Evolutionary conservation across 371 early-diverging fungal genomes (phyloP).

Genomic region (Fennellomyces sp.): DNA sequence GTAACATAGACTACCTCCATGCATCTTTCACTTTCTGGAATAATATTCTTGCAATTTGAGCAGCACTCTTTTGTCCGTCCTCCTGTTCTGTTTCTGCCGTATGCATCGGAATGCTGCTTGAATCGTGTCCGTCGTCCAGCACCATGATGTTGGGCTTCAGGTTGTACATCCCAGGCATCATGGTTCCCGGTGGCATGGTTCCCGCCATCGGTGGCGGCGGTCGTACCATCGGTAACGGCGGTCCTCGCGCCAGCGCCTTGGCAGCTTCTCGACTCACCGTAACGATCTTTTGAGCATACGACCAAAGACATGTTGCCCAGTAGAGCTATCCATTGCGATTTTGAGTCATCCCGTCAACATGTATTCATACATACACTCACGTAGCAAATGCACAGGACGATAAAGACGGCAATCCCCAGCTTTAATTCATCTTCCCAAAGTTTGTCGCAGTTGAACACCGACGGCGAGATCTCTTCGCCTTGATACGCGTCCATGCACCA

Average conservation of each 20-base stretch:
- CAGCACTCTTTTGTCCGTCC: constrained; percentile 26
- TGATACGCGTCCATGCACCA: constrained; percentile 32
- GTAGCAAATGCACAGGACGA: constrained; percentile 24
- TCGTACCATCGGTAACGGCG: constrained; percentile 10
- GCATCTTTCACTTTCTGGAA: not conserved
- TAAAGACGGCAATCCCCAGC: constrained; percentile 22
- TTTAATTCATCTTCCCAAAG: constrained; percentile 39
- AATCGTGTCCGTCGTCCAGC: not conserved
- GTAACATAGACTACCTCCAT: too few relatives aligned
- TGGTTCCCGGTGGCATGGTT: constrained; percentile 9
- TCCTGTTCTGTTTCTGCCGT: not conserved
- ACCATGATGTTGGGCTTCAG: constrained; percentile 9
- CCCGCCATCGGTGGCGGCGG: too few relatives aligned
- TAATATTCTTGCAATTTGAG: constrained; percentile 8
- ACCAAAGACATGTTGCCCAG: constrained; percentile 29
- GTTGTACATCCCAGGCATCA: constrained; percentile 16
- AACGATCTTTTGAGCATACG: constrained; percentile 22
- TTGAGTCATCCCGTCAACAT: not conserved
- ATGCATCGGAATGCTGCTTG: not conserved
- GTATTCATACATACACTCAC: constrained; percentile 12
- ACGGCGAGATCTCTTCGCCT: not conserved
- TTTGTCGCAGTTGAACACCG: constrained; percentile 28
- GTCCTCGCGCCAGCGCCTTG: not conserved
- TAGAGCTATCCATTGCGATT: constrained; percentile 13
- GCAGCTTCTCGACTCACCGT: constrained; percentile 1